Evolutionary conservation across 352 stramenopile species (phyloP).

Genomic region (Pythium chondricola): DNA sequence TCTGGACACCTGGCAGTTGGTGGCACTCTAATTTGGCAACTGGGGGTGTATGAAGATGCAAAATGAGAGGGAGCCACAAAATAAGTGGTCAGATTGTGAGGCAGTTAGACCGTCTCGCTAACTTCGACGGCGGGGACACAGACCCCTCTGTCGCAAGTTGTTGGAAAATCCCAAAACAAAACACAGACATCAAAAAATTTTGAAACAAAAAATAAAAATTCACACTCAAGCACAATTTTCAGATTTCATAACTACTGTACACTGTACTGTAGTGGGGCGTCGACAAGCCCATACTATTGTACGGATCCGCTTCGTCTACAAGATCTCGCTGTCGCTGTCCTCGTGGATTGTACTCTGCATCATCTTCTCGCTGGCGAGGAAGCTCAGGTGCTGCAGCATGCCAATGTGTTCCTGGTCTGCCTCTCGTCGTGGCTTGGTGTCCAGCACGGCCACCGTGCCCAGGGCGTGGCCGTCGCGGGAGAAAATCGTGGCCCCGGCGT

Average conservation of each 20-base stretch:
- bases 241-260: background rate
- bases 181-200: slow-evolving; percentile 2
- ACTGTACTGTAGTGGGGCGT: background rate
- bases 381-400: slow-evolving; percentile 84
- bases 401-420: slow-evolving; percentile 84
- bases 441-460: slow-evolving; percentile 76
- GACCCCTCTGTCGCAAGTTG: too few species aligned
- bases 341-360: slow-evolving; percentile 72
- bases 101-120: too few species aligned
- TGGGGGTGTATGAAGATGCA: background rate
- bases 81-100: too few species aligned
- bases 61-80: background rate
- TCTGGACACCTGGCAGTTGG: background rate
- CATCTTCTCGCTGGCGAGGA: slow-evolving; percentile 86
- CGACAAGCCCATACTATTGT: too few species aligned
- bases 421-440: slow-evolving; percentile 71
- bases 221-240: background rate
- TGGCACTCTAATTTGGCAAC: background rate
- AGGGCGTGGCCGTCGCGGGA: slow-evolving; percentile 70
- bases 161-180: background rate
- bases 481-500: slow-evolving; percentile 80
- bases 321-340: slow-evolving; percentile 77
- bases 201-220: background rate
- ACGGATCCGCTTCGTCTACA: slow-evolving; percentile 23
- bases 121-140: too few species aligned